Evolutionary conservation across 106 monocot species (phyloP), one percentile per base, ranked within the genome.

Genomic region (Phalaenopsis aphrodite): DNA sequence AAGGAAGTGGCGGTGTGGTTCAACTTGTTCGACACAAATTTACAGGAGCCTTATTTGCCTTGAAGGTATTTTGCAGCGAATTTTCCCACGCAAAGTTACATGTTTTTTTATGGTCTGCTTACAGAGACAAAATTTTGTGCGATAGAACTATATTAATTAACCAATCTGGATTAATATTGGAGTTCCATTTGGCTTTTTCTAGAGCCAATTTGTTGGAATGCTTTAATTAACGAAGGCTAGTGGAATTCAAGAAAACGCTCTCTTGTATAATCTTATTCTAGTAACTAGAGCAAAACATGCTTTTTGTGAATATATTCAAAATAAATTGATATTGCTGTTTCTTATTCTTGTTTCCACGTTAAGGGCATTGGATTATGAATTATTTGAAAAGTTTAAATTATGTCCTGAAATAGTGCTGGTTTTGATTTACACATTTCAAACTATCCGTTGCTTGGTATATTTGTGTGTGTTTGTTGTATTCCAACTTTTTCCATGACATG

Each of bases 1-100:
- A 98, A 79, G 98, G 98, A 80, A 98, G 91, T 79, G 98, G 98
- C 16, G 98, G 98, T 76, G 88, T 98, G 58, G 98, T 98, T 77
- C 98, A 98, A 65, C 89, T 98, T 55, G 94, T 92, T 24, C 89
- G 87, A 47, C 90, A 94, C 83, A 98, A 98, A 87, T 97, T 94
- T 92, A 77, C 56, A 41, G 92, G 94, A 9, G 79, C 84, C 56
- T 85, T 94, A 7, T 98, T 85, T 86, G 98, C 98, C 15, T 78
- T 98, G 66, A 98, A 98, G 92, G 98, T 98, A 77, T 23, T 30
- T 17, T 74, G 5, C 42, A 30, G 30, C 30, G 30, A 30, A 30
- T 30, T 30, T 30, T 30, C 30, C 30, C 30, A 0, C 30, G 30
- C 30, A 30, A 30, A 30, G 30, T 30, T 30, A 30, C 30, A 30